phyloP scores from a whole-genome alignment of 225 moss, liverwort and hornwort species.

The Neckera pumila region DNA sequence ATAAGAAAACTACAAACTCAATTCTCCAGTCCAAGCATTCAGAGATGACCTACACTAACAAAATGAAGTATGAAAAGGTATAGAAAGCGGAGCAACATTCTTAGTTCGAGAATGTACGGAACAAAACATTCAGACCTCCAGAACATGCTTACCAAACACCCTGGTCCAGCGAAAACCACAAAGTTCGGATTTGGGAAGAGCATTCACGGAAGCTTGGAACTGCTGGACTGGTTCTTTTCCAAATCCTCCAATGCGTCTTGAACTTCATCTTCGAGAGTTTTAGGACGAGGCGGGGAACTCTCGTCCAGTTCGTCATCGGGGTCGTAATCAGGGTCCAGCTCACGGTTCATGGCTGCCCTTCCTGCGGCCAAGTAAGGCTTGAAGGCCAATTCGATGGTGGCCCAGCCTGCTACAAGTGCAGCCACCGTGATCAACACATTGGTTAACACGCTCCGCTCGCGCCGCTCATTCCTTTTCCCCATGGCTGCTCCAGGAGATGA shows the following conservation, averaged over 20 bases:
- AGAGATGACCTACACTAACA: background rate
- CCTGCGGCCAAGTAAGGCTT: slow-evolving; percentile 45
- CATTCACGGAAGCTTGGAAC: slow-evolving; percentile 4
- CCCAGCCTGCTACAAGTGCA: slow-evolving; percentile 35
- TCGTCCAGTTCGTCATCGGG: slow-evolving; percentile 34
- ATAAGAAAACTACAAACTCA: background rate
- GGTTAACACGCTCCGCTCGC: slow-evolving; percentile 8
- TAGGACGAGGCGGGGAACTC: background rate
- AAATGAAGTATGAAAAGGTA: background rate
- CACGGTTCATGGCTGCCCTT: slow-evolving; percentile 27
- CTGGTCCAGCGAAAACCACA: background rate
- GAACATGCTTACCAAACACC: background rate
- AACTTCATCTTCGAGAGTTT: background rate
- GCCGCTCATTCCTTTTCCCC: slow-evolving; percentile 21
- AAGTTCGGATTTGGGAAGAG: background rate
- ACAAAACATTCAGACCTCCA: background rate
- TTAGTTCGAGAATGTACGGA: background rate
- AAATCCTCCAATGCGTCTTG: background rate
- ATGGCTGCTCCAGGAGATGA: background rate
- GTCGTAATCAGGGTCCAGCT: slow-evolving; percentile 41
- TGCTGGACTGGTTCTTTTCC: background rate
- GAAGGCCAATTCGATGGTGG: slow-evolving; percentile 43
- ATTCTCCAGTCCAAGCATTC: background rate
- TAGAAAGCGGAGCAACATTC: background rate
- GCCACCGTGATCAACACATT: slow-evolving; percentile 22